Percentiles rank a stretch among this genome's conserved stretches.
phyloP scores from a whole-genome alignment of 2,329 filamentous ascomycete genomes.

The Emmonsia crescens region DNA sequence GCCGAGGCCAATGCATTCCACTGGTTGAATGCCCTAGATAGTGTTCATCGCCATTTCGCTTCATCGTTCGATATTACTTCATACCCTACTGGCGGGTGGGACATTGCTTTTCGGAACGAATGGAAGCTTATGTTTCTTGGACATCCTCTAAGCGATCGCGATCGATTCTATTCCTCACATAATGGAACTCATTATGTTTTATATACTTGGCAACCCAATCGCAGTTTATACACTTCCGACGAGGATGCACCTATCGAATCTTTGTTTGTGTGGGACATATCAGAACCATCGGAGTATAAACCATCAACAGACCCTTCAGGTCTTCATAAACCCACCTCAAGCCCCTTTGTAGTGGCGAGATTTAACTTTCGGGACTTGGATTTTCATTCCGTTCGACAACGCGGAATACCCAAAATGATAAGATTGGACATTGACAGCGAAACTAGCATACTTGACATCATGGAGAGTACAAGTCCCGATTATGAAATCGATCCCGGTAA shows the following conservation, averaged over 20 bases:
- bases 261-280: slow-evolving; percentile 51
- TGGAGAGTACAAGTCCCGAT: slow-evolving; percentile 43
- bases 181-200: slow-evolving; percentile 49
- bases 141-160: slow-evolving; percentile 43
- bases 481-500: slow-evolving; percentile 8
- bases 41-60: slow-evolving; percentile 48
- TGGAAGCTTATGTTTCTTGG: slow-evolving; percentile 52
- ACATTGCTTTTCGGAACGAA: slow-evolving; percentile 44
- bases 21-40: slow-evolving; percentile 41
- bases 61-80: slow-evolving; percentile 45
- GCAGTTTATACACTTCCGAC: slow-evolving; percentile 41
- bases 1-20: slow-evolving; percentile 44
- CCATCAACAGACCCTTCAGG: slow-evolving; percentile 42
- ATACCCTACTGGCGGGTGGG: slow-evolving; percentile 26
- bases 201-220: slow-evolving; percentile 52
- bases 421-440: slow-evolving; percentile 42
- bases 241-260: slow-evolving; percentile 49
- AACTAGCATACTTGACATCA: slow-evolving; percentile 40
- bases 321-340: slow-evolving; percentile 22
- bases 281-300: slow-evolving; percentile 37
- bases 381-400: slow-evolving; percentile 44
- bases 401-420: slow-evolving; percentile 40
- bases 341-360: slow-evolving; percentile 38
- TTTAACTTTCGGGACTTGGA: slow-evolving; percentile 44
- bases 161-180: slow-evolving; percentile 54